Percentiles rank a stretch among this genome's conserved stretches.
Conservation (phyloP, 768 basidiomycete genomes). For the Lactarius pseudohatsudake region DNA sequence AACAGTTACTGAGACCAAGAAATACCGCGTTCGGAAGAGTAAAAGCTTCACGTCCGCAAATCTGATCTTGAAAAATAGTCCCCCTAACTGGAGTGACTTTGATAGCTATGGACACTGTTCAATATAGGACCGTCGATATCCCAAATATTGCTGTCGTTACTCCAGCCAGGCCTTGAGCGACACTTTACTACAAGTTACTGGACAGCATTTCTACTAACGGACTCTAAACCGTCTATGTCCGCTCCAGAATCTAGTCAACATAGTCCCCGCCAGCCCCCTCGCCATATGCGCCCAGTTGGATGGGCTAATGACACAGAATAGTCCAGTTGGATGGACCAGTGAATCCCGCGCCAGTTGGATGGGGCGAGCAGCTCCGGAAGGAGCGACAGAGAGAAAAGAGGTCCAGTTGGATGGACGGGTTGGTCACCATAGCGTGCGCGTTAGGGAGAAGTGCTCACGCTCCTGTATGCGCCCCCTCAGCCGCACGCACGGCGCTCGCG, state of each 20-base stretch:
- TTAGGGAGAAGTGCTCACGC: neutral
- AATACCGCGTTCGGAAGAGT: too few species aligned
- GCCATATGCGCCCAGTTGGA: slow-evolving; percentile 27
- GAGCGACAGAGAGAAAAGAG: neutral
- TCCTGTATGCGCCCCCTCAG: slow-evolving; percentile 46
- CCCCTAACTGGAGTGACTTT: too few species aligned
- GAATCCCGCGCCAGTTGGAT: slow-evolving; percentile 17
- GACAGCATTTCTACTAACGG: neutral
- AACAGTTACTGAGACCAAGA: too few species aligned
- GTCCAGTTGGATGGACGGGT: slow-evolving; percentile 28
- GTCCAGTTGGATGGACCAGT: slow-evolving; percentile 16
- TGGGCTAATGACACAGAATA: slow-evolving; percentile 10
- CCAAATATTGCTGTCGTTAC: neutral
- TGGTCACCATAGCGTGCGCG: neutral
- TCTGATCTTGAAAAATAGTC: too few species aligned
- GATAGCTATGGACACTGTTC: too few species aligned
- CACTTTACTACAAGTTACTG: too few species aligned
- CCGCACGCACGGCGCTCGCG: slow-evolving; percentile 64
- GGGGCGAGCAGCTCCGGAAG: slow-evolving; percentile 1
- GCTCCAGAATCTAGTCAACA: neutral
- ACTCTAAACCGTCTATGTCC: neutral
- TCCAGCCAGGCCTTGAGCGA: too few species aligned
- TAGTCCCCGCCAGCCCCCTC: neutral
- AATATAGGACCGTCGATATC: neutral
- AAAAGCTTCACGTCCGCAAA: too few species aligned